Evolutionary conservation across 2,329 filamentous ascomycete genomes (phyloP).

Genomic region (Penicillium sp.): DNA sequence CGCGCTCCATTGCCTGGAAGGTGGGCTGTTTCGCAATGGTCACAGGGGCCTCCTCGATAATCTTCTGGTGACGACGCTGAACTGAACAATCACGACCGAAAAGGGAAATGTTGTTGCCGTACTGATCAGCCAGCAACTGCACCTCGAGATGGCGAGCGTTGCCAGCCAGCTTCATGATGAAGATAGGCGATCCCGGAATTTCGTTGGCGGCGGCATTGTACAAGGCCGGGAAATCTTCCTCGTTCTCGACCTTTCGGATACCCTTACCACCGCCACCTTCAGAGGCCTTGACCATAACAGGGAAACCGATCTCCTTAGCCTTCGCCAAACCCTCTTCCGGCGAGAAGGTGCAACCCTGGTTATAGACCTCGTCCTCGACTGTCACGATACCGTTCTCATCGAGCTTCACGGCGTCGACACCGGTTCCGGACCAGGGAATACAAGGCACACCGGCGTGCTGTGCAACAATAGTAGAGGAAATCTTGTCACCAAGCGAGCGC

Average conservation of each 20-base stretch:
- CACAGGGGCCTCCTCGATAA: constrained; percentile 96
- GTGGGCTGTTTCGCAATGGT: constrained; percentile 84
- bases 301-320: constrained; percentile 87
- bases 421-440: constrained; percentile 98
- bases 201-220: constrained; percentile 96
- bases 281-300: constrained; percentile 99
- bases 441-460: constrained; percentile 94
- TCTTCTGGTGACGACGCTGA: constrained; percentile 96
- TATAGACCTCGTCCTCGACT: constrained; percentile 74
- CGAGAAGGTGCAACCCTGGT: constrained; percentile 80
- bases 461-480: constrained; percentile 97
- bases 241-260: constrained; percentile 84
- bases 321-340: constrained; percentile 82
- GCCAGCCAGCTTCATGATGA: constrained; percentile 99
- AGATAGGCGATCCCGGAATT: constrained; percentile 96
- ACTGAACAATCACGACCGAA: constrained; percentile 98
- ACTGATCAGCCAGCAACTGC: constrained; percentile 93
- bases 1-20: constrained; percentile 93
- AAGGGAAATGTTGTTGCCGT: constrained; percentile 98
- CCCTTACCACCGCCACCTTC: constrained; percentile 98
- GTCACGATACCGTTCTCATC: constrained; percentile 83
- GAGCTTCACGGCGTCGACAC: constrained; percentile 70
- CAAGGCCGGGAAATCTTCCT: constrained; percentile 73
- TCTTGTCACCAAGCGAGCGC: constrained; percentile 98
- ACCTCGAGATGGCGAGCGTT: constrained; percentile 96